Base-by-base conservation (phyloP, 1,139 yeast genomes). In the Zygosaccharomyces sapae region DNA sequence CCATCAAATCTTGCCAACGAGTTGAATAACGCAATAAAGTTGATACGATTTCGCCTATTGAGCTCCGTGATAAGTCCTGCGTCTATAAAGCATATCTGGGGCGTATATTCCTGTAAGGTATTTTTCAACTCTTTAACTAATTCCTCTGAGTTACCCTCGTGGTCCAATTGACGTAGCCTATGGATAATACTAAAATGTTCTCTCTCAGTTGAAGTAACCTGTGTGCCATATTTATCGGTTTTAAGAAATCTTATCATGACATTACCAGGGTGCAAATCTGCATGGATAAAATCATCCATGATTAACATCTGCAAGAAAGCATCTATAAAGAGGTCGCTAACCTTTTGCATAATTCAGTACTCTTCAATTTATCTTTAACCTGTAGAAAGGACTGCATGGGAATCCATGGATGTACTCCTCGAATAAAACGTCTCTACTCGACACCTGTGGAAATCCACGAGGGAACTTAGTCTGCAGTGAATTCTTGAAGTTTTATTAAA, bases 241-340 rank as follows among this genome's bases (percentile, higher is more conserved):
- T 79, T 79, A 58, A 83, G 77, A 57, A 90, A 83, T 45, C 92
- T 71, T 4, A 92, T 79, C 74, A 90, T 80, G 64, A 92, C 87
- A 66, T 92, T 92, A 1, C 98, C 98, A 0, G 98, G 97, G 59
- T 92, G 98, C 51, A 92, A 73, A 67, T 92, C 98, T 0, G 97
- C 94, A 66, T 92, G 98, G 38, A 90, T 88, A 65, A 92, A 92
- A 65, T 92, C 89, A 68, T 92, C 96, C 47, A 90, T 70, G 50
- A 92, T 82, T 53, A 92, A 74, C 98, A 94, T 92, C 60, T 89
- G 86, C 56, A 92, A 71, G 58, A 92, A 92, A 5, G 97, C 86
- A 65, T 92, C 96, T 30, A 92, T 78, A 3, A 96, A 88, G 55
- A 86, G 85, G 61, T 86, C 90, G 62, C 96, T 88, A 16, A 90